A percentile compares a stretch with the other conserved stretches of the same genome.
phyloP scores from a whole-genome alignment of 495 filamentous ascomycete species.

The Sporormia fimetaria region DNA sequence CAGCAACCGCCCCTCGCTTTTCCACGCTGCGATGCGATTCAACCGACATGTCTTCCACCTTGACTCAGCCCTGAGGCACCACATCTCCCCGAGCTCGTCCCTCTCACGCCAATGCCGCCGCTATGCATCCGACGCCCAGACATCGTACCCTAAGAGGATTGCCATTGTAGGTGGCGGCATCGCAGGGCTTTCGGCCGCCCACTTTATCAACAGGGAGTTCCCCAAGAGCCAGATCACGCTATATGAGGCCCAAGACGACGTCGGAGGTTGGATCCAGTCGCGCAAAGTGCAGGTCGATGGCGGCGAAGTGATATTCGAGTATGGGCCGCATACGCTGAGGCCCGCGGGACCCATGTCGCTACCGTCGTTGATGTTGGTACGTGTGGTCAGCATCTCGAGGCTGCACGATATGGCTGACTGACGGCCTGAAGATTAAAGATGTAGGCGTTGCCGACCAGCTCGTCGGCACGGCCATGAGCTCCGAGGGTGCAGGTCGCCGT shows the following conservation, averaged over 20 bases:
- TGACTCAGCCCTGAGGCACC: constrained; percentile 21
- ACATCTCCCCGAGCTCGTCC: constrained; percentile 3
- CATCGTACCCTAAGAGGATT: constrained; percentile 34
- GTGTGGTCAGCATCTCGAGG: constrained; percentile 8
- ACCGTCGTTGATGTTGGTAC: no score
- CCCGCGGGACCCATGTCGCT: constrained; percentile 32
- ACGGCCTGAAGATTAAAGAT: constrained; percentile 43
- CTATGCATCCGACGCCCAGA: constrained; percentile 14
- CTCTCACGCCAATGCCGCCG: no score
- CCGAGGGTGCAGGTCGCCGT: constrained; percentile 48
- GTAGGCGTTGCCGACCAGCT: constrained; percentile 53
- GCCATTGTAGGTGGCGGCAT: constrained; percentile 83
- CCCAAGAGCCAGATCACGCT: constrained; percentile 57
- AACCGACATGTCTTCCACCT: constrained; percentile 19
- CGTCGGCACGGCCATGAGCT: constrained; percentile 41
- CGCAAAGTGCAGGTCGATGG: constrained; percentile 49
- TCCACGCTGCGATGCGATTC: constrained; percentile 24
- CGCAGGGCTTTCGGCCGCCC: constrained; percentile 74
- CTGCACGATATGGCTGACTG: neutral
- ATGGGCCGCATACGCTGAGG: constrained; percentile 71
- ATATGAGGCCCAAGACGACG: constrained; percentile 54
- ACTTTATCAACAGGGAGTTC: constrained; percentile 51
- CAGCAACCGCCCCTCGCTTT: neutral
- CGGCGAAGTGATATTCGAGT: constrained; percentile 62
- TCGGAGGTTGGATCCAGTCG: constrained; percentile 81